Percentiles rank a stretch among this genome's conserved stretches.
Conservation (phyloP, 1,284 basidiomycete species). For the Cryptococcus sp. region DNA sequence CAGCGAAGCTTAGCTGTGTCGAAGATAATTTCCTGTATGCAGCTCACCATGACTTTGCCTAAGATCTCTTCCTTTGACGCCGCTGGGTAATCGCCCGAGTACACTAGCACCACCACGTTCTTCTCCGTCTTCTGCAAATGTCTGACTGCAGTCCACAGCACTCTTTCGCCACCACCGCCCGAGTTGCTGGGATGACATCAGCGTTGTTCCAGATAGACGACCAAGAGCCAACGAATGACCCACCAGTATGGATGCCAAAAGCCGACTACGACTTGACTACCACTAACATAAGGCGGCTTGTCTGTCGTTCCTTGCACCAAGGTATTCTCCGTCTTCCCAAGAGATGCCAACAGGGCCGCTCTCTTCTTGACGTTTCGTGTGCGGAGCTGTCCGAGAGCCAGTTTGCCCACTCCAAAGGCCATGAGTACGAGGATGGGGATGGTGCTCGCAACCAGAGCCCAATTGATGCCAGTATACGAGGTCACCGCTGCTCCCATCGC, state of each 20-base stretch:
- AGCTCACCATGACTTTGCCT: conserved; percentile 71
- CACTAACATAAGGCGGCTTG: conserved; percentile 30
- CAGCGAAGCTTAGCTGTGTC: not conserved
- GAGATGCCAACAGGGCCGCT: conserved; percentile 25
- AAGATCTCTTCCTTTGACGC: conserved; percentile 82
- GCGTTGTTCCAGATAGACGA: not conserved
- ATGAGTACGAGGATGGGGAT: conserved; percentile 40
- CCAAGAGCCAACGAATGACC: conserved; percentile 36
- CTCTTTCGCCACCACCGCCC: conserved; percentile 94
- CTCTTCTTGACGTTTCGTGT: conserved; percentile 32
- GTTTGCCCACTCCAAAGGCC: conserved; percentile 17
- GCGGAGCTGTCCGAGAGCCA: conserved; percentile 24
- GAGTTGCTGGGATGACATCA: conserved; percentile 70
- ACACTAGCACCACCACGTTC: conserved; percentile 76
- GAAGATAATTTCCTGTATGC: not conserved
- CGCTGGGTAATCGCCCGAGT: conserved; percentile 77
- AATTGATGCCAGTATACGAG: conserved; percentile 37
- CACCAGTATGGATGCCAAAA: conserved; percentile 97
- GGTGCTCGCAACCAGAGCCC: conserved; percentile 37
- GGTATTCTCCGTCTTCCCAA: conserved; percentile 37
- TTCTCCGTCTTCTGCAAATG: conserved; percentile 73
- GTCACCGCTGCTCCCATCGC: conserved; percentile 5
- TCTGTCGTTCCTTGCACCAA: conserved; percentile 36
- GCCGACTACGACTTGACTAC: conserved; percentile 62
- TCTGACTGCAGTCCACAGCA: conserved; percentile 89